phyloP scores from a whole-genome alignment of 208 protist genomes.

The Leishmania major region DNA sequence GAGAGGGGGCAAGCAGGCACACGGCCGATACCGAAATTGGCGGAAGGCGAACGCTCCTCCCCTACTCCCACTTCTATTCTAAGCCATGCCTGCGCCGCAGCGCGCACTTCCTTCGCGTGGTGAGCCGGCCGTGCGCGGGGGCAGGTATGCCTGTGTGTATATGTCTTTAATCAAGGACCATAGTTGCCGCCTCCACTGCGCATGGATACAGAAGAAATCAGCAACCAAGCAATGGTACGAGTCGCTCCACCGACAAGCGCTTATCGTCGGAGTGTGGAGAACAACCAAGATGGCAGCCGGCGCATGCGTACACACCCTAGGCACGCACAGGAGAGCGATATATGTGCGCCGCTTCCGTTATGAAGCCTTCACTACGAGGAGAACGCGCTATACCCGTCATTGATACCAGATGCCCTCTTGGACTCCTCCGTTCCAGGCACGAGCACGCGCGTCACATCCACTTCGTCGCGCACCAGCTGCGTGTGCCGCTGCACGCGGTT shows the following conservation, averaged over 20 bases:
- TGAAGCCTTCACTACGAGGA: not conserved
- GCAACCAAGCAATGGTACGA: not conserved
- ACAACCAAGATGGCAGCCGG: not conserved
- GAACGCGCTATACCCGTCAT: slow-evolving; percentile 46
- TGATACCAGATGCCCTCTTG: slow-evolving; percentile 37
- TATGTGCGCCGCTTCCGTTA: too few species aligned
- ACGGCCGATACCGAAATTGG: not conserved
- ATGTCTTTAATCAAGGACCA: not conserved
- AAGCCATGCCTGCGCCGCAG: not conserved
- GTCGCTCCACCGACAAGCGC: not conserved
- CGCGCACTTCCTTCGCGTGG: not conserved
- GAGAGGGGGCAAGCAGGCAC: not conserved
- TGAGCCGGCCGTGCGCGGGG: not conserved
- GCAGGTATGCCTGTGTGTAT: not conserved
- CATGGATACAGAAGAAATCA: not conserved
- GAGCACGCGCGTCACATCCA: slow-evolving; percentile 58
- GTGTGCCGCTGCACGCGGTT: slow-evolving; percentile 47
- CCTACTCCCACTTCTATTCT: too few species aligned
- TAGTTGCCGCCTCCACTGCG: not conserved
- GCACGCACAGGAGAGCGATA: not conserved
- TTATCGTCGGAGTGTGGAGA: not conserved
- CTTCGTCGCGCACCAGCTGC: slow-evolving; percentile 74
- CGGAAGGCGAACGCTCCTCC: not conserved
- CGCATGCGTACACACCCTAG: not conserved
- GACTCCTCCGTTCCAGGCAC: slow-evolving; percentile 62